phyloP scores from a whole-genome alignment of 139 green algal species.

The Chlamydomonas urium region DNA sequence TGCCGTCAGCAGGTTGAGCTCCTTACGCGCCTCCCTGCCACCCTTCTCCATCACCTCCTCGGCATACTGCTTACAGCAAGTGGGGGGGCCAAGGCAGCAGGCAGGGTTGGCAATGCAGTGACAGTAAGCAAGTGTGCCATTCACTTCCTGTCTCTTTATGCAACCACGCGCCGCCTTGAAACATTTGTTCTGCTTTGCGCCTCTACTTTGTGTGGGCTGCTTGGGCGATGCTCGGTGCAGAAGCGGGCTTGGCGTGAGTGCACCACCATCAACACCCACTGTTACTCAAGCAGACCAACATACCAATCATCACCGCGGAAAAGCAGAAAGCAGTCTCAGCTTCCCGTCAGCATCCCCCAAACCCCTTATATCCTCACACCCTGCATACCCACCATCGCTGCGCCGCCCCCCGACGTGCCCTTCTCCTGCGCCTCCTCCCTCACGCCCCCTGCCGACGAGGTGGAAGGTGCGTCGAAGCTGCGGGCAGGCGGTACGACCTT shows the following conservation, averaged over 20 bases:
- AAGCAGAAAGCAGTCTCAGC: background rate
- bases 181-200: background rate
- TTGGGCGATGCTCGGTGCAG: too few relatives aligned
- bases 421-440: background rate
- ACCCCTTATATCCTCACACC: background rate
- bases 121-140: background rate
- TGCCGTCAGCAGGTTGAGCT: constrained; percentile 29
- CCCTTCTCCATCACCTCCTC: constrained; percentile 23
- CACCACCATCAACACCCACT: too few relatives aligned
- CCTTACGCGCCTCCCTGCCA: background rate
- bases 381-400: background rate
- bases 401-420: background rate
- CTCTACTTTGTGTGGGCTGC: too few relatives aligned
- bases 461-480: background rate
- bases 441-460: background rate
- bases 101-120: background rate
- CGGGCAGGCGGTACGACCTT: constrained; percentile 15
- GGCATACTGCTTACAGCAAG: background rate
- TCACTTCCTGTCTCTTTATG: too few relatives aligned
- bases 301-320: background rate
- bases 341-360: background rate
- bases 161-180: too few relatives aligned
- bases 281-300: too few relatives aligned
- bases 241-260: too few relatives aligned
- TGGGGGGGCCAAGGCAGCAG: background rate